Evolutionary conservation across 2,329 filamentous ascomycete genomes (phyloP), one percentile per base, ranked within the genome.

Genomic region (Fusarium begoniae): DNA sequence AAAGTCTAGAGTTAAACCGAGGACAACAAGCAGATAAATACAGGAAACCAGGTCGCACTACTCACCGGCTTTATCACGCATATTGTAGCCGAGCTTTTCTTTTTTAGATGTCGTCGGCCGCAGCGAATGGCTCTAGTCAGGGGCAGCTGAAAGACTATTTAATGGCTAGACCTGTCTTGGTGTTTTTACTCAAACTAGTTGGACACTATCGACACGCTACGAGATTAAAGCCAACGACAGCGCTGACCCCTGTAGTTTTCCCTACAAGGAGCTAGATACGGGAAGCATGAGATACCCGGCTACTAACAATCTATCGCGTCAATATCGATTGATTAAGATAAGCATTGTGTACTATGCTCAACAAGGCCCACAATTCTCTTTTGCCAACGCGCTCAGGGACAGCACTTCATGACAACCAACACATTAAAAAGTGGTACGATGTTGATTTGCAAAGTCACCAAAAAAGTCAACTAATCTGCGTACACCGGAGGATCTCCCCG

Each of bases 381-480:
- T 3, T 14, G 48, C n/a, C 30, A 51, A 35, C 47, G 28, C 18
- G 24, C 17, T 28, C 28, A 51, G 28, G 47, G 47, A 50, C 28
- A 50, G 3, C 8, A 32, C 10, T 9, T n/a, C 15, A 9, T 10
- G 11, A 2, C 22, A 35, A 51, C 30, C 48, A 51, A 51, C n/a
- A 32, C n/a, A 51, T 35, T 8, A 0, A 20, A 24, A 24, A 51
- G n/a, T 51, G n/a, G 48, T 15, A 24, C 9, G 48, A 15, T 20
- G 30, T 35, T 20, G n/a, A 5, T 15, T 14, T 8, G 48, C 3
- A 14, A 24, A 20, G 7, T 35, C 11, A 3, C 30, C 22, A 3
- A 24, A 4, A 20, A 5, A 20, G 8, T 3, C 0, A 24, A 20
- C 2, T 18, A 20, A 8, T 32, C 22, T 32, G 22, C 11, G 22